Evolutionary conservation across 352 stramenopile genomes (phyloP).

Genomic region (Stephanocyclus meneghinianus): DNA sequence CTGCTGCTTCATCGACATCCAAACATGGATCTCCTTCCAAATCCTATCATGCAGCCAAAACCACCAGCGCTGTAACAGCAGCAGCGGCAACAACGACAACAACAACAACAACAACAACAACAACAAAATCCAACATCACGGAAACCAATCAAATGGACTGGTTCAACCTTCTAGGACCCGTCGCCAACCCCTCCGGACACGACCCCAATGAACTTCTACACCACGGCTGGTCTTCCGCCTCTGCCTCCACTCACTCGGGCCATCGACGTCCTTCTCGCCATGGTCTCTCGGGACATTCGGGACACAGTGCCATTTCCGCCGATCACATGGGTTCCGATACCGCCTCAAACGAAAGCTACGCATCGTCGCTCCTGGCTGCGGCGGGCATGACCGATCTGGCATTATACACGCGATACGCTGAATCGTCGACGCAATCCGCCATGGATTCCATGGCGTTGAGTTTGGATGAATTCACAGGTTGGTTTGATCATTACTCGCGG

Average conservation of each 20-base stretch:
- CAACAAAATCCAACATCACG: background rate
- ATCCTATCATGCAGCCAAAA: background rate
- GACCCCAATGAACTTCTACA: conserved; percentile 1
- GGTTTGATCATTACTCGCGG: conserved; percentile 55
- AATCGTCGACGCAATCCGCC: conserved; percentile 4
- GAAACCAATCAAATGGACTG: conserved; percentile 61
- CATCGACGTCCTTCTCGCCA: conserved; percentile 9
- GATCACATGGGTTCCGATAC: conserved; percentile 37
- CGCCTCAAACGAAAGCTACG: conserved; percentile 10
- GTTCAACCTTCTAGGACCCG: conserved; percentile 77
- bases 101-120: conserved; percentile 15
- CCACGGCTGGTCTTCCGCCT: background rate
- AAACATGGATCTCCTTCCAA: background rate
- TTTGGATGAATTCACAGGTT: conserved; percentile 42
- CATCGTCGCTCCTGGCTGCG: conserved; percentile 7
- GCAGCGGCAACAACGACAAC: conserved; percentile 5
- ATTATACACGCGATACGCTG: conserved; percentile 21
- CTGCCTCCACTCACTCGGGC: background rate
- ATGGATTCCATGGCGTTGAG: conserved; percentile 10
- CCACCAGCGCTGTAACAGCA: background rate
- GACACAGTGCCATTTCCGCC: conserved; percentile 30
- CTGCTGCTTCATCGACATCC: background rate
- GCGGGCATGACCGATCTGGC: conserved; percentile 28
- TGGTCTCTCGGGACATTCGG: conserved; percentile 9
- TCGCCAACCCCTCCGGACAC: conserved; percentile 60